These are phyloP conservation scores for Immersiella caudata DNA, from an alignment of 495 filamentous ascomycete genomes.

Conservation along the genomic window DNA sequence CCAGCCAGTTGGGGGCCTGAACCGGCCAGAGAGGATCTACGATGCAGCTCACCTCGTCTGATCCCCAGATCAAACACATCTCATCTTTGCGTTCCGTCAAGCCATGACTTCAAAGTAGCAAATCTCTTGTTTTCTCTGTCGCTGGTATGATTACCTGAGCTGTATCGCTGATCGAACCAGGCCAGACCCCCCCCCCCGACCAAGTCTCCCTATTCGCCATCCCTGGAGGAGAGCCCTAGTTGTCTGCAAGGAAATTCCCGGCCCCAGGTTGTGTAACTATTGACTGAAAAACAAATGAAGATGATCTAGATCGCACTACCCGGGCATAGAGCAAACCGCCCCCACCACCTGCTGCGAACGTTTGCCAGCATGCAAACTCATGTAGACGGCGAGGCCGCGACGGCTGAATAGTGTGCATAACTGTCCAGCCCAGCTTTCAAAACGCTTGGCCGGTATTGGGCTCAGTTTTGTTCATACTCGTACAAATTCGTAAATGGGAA, in stretches of 20 bases:
- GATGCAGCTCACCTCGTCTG: background rate
- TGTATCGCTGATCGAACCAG: background rate
- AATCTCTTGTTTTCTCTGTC: background rate
- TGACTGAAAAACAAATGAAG: background rate
- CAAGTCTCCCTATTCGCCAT: background rate
- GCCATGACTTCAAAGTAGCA: background rate
- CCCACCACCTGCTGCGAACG: background rate
- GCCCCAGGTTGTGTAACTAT: background rate
- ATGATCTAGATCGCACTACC: background rate
- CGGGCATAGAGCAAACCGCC: background rate
- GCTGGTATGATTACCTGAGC: constrained; percentile 6
- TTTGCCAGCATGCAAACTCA: background rate
- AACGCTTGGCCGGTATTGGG: background rate
- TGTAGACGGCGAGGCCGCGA: background rate
- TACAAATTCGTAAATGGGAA: constrained; percentile 13
- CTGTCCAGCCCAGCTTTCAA: background rate
- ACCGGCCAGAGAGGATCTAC: background rate
- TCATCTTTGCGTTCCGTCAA: too few relatives aligned
- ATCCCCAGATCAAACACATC: too few relatives aligned
- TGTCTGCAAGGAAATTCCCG: background rate
- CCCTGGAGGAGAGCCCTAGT: background rate
- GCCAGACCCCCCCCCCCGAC: background rate
- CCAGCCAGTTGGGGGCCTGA: background rate
- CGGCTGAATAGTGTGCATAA: background rate
- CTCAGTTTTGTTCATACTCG: constrained; percentile 14